Conservation (phyloP, 164 flowering plant species). For the Taxillus chinensis region DNA sequence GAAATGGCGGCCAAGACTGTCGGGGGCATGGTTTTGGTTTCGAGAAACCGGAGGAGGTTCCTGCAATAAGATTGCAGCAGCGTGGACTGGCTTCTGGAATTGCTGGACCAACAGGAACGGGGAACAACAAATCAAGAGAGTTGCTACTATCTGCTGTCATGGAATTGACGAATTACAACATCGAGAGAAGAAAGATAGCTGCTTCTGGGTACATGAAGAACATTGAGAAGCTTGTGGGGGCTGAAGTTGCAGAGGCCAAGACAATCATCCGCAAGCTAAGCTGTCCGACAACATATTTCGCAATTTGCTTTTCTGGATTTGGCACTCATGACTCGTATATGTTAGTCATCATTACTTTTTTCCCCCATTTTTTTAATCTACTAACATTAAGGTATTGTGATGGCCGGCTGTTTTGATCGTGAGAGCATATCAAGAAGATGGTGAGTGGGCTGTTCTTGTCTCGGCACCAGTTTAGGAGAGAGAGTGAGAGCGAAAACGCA, state of each 20-base stretch:
- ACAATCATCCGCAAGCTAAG: constrained; percentile 53
- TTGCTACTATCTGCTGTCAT: constrained; percentile 53
- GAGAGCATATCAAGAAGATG: no score
- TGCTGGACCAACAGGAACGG: constrained; percentile 52
- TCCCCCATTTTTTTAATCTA: no score
- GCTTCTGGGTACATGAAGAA: constrained; percentile 53
- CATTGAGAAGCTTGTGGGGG: constrained; percentile 75
- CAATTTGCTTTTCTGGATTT: constrained; percentile 49
- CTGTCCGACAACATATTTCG: constrained; percentile 45
- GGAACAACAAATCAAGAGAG: no score
- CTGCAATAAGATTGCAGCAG: constrained; percentile 50
- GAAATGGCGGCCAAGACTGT: constrained; percentile 79
- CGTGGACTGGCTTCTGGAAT: constrained; percentile 36
- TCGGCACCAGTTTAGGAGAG: no score
- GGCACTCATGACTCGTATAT: constrained; percentile 19
- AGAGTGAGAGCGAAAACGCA: no score
- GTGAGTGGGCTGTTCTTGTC: no score
- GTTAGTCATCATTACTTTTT: no score
- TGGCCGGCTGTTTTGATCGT: no score
- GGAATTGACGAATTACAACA: constrained; percentile 46
- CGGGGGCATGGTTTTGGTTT: constrained; percentile 37
- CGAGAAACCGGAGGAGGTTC: constrained; percentile 54
- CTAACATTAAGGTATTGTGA: no score
- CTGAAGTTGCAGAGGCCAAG: constrained; percentile 60
- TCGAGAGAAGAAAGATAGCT: constrained; percentile 58